Conservation (phyloP, 1,284 basidiomycete species). For the Anthracocystis setariae region DNA sequence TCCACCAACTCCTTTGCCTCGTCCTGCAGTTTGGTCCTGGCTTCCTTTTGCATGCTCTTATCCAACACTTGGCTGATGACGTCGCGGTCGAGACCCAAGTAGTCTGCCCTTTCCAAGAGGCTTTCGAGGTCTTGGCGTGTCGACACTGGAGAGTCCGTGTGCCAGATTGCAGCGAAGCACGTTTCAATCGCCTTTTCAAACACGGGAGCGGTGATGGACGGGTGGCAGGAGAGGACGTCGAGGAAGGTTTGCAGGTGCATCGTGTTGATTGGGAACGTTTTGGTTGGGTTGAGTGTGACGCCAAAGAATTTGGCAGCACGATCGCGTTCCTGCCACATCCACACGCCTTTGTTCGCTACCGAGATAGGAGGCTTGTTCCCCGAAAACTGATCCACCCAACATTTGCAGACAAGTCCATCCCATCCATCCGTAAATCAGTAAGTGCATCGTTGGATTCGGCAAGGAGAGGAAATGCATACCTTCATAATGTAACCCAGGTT, state of each 20-base stretch:
- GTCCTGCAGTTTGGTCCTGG: conserved; percentile 20
- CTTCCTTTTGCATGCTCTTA: conserved; percentile 19
- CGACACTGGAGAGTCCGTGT: conserved; percentile 26
- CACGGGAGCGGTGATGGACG: neutral
- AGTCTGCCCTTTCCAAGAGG: conserved; percentile 24
- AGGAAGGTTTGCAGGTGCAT: conserved; percentile 51
- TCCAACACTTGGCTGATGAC: conserved; percentile 19
- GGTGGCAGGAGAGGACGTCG: conserved; percentile 15
- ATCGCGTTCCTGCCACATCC: conserved; percentile 54
- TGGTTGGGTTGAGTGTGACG: conserved; percentile 50
- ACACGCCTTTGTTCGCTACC: conserved; percentile 60
- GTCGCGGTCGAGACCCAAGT: conserved; percentile 16
- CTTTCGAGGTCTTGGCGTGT: conserved; percentile 38
- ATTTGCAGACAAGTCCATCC: no score
- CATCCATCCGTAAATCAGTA: no score
- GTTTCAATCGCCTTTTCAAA: conserved; percentile 37
- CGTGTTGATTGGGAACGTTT: conserved; percentile 61
- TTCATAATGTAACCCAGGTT: conserved; percentile 66
- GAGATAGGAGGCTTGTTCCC: conserved; percentile 63
- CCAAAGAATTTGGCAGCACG: conserved; percentile 54
- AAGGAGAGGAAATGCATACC: conserved; percentile 11
- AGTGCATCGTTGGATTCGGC: no score
- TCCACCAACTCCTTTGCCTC: conserved; percentile 44
- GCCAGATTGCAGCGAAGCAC: conserved; percentile 56
- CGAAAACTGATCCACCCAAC: no score